Conservation (phyloP, 73 alveolate species). For the Diophrys sp. region DNA sequence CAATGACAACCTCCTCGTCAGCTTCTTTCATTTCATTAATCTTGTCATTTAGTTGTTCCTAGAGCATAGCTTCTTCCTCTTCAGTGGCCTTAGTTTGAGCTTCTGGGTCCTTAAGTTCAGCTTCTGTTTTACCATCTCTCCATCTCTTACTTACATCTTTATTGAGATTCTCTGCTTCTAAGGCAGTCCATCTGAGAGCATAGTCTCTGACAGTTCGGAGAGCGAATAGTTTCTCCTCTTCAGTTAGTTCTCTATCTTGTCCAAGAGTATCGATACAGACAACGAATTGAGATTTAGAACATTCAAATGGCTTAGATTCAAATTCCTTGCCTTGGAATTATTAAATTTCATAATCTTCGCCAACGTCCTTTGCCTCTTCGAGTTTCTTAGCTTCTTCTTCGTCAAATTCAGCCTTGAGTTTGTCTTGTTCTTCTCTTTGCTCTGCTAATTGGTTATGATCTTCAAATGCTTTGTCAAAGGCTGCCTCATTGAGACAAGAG, state of each 20-base stretch:
- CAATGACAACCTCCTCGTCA: conserved; percentile 45
- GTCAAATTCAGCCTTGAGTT: conserved; percentile 52
- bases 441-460: conserved; percentile 25
- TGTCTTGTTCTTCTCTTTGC: conserved; percentile 74
- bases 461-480: conserved; percentile 83
- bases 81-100: conserved; percentile 21
- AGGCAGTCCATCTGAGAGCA: conserved; percentile 64
- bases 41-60: conserved; percentile 13
- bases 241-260: conserved; percentile 80
- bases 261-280: conserved; percentile 94
- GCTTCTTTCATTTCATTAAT: not conserved
- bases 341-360: conserved; percentile 72
- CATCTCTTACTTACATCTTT: conserved; percentile 75
- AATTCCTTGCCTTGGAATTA: conserved; percentile 71
- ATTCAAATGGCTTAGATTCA: conserved; percentile 66
- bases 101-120: conserved; percentile 42
- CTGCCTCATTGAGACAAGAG: conserved; percentile 74
- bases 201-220: conserved; percentile 58
- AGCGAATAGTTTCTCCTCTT: conserved; percentile 65
- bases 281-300: conserved; percentile 70
- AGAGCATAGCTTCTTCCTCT: conserved; percentile 9
- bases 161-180: conserved; percentile 66
- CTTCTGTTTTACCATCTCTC: conserved; percentile 40
- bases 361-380: conserved; percentile 83
- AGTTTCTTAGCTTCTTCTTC: conserved; percentile 54